Evolutionary conservation across 495 filamentous ascomycete species (phyloP).

Genomic region (Aspergillus saccharolyticus): DNA sequence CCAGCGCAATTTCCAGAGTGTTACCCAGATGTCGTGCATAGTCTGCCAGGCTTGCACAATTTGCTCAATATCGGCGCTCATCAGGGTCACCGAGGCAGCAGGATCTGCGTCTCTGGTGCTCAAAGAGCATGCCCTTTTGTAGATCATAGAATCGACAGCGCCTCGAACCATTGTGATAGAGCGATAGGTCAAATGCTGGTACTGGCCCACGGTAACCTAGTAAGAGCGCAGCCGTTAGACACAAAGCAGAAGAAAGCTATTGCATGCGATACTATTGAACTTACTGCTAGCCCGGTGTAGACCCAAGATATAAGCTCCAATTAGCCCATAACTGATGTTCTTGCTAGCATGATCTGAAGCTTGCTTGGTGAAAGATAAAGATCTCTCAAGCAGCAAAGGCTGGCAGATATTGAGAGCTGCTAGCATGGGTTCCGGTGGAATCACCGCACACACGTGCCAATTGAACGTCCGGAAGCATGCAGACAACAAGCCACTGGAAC

Average conservation of each 20-base stretch:
- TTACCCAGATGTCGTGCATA: slow-evolving; percentile 57
- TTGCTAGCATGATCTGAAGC: slow-evolving; percentile 32
- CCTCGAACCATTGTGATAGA: slow-evolving; percentile 57
- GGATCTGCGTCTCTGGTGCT: slow-evolving; percentile 41
- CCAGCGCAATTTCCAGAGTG: slow-evolving; percentile 52
- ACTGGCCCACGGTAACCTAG: slow-evolving; percentile 37
- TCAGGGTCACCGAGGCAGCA: slow-evolving; percentile 53
- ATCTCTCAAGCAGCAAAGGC: slow-evolving; percentile 56
- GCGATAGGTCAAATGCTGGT: slow-evolving; percentile 55
- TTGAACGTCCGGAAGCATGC: slow-evolving; percentile 44
- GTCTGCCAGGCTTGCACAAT: slow-evolving; percentile 43
- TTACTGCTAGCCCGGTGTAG: slow-evolving; percentile 58
- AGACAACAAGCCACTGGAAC: slow-evolving; percentile 36
- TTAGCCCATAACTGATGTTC: slow-evolving; percentile 58
- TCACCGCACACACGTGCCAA: slow-evolving; percentile 40
- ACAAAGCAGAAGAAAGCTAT: background rate
- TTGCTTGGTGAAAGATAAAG: slow-evolving; percentile 43
- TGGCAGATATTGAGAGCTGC: slow-evolving; percentile 60
- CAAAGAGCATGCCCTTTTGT: slow-evolving; percentile 41
- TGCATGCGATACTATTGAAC: slow-evolving; percentile 18
- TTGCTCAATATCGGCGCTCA: slow-evolving; percentile 59
- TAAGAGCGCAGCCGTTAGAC: background rate
- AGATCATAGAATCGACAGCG: slow-evolving; percentile 53
- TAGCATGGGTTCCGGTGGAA: slow-evolving; percentile 49
- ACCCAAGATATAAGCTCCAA: slow-evolving; percentile 60